Evolutionary conservation across 805 yeast genomes (phyloP).

Genomic region (Cyberlindnera amylophila): DNA sequence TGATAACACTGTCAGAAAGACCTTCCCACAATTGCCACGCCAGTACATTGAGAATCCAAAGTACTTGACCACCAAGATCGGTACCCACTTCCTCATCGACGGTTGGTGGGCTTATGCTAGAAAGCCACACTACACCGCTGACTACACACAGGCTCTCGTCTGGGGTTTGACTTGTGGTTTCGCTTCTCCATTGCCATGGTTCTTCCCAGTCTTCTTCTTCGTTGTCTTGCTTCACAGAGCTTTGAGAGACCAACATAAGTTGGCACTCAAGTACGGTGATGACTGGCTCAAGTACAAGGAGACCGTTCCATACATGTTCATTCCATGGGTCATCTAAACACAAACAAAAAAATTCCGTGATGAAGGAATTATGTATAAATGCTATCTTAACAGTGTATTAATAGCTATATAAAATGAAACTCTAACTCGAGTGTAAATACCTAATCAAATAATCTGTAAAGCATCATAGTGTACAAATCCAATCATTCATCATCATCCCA

Average conservation of each 20-base stretch:
- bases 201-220: slow-evolving; percentile 89
- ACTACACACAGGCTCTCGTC: slow-evolving; percentile 77
- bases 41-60: slow-evolving; percentile 79
- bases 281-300: slow-evolving; percentile 88
- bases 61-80: slow-evolving; percentile 80
- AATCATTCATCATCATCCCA: neutral
- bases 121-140: slow-evolving; percentile 94
- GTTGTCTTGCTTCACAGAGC: slow-evolving; percentile 87
- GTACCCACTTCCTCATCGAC: slow-evolving; percentile 79
- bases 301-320: slow-evolving; percentile 87
- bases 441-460: neutral
- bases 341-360: too few species aligned
- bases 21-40: slow-evolving; percentile 91
- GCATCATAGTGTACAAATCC: neutral
- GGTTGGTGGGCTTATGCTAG: slow-evolving; percentile 96
- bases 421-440: neutral
- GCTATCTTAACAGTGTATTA: too few species aligned
- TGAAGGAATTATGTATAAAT: too few species aligned
- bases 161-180: slow-evolving; percentile 95
- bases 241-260: slow-evolving; percentile 78
- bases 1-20: slow-evolving; percentile 67
- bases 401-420: too few species aligned
- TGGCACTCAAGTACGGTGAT: slow-evolving; percentile 82
- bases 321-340: slow-evolving; percentile 73
- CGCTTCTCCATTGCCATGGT: slow-evolving; percentile 89